Evolutionary conservation across 1,139 yeast genomes (phyloP), one percentile per base, ranked within the genome.

Genomic region (Yamadazyma sp.): DNA sequence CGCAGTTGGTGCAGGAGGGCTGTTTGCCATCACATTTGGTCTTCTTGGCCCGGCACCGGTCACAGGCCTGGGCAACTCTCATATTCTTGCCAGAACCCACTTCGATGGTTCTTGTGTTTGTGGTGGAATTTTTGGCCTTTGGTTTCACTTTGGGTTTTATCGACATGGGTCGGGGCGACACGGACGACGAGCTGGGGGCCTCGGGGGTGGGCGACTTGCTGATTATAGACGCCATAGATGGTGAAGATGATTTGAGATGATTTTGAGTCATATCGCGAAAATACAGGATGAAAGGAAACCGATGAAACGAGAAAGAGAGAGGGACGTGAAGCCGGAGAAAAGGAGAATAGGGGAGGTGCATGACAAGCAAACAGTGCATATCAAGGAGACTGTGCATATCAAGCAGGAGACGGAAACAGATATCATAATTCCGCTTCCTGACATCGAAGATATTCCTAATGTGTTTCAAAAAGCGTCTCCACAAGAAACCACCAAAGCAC

Each of bases 1-100:
- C 63, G 52, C 77, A 71, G 26, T 65, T 56, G 11, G 73, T 63
- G 46, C 76, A 71, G 5, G 60, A 45, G 1, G 82, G 82, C 27
- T 74, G 70, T 53, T 67, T 71, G n/a, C 86, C 86, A 48, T 82
- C 87, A 62, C 89, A 82, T 42, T 80, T 74, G 26, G 82, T 79
- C 62, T 86, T 86, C 57, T 86, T 86, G 33, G 89, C 85, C 37
- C 95, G 66, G 53, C 96, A 86, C 38, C 96, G 60, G 55, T 87
- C 95, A 60, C 95, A 87, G 0, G 95, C 95, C 52, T 86, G 95
- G 0, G 94, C 89, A 14, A 81, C 79, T 43, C 89, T 61, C 40
- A 76, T 76, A 1, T 67, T 61, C 26, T 67, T 64, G 14, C 79
- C 62, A 1, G 87, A 87, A 2, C 84, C 85, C 3, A 83, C 73